These are phyloP conservation scores for Ceratobasidium papillatum DNA, from an alignment of 1,284 basidiomycete genomes.

Conservation along the genomic window DNA sequence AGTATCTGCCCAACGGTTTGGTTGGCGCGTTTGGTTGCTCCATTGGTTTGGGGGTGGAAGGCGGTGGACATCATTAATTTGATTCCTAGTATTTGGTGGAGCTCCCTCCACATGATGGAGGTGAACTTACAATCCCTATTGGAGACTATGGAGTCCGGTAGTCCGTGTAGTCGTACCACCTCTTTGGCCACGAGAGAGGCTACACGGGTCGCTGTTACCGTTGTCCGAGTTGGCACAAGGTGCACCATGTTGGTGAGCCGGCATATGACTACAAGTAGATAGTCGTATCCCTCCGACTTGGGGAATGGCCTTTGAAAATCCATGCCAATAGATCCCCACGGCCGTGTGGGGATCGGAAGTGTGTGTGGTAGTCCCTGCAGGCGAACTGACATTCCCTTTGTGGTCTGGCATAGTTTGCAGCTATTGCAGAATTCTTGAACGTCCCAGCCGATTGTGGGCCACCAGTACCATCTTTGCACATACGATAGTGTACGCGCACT, in stretches of 20 bases:
- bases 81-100: slow-evolving; percentile 52
- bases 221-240: slow-evolving; percentile 50
- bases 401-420: slow-evolving; percentile 37
- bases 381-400: slow-evolving; percentile 37
- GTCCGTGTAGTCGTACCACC: slow-evolving; percentile 50
- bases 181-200: slow-evolving; percentile 50
- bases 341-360: slow-evolving; percentile 49
- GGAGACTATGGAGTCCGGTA: slow-evolving; percentile 30
- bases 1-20: slow-evolving; percentile 55
- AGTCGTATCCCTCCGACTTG: not conserved
- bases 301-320: slow-evolving; percentile 55
- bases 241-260: slow-evolving; percentile 53
- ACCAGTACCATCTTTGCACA: slow-evolving; percentile 44
- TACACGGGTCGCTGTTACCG: slow-evolving; percentile 52
- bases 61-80: slow-evolving; percentile 56
- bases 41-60: slow-evolving; percentile 59
- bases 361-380: slow-evolving; percentile 53
- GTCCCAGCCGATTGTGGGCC: slow-evolving; percentile 42
- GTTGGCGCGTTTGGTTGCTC: slow-evolving; percentile 53
- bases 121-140: slow-evolving; percentile 28
- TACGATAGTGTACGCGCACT: not conserved
- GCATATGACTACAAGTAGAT: slow-evolving; percentile 49
- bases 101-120: slow-evolving; percentile 54
- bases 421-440: slow-evolving; percentile 32
- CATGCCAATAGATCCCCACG: slow-evolving; percentile 56